Percentiles rank a stretch among this genome's conserved stretches.
phyloP scores from a whole-genome alignment of 2,329 filamentous ascomycete species.

The Dactylella cylindrospora region DNA sequence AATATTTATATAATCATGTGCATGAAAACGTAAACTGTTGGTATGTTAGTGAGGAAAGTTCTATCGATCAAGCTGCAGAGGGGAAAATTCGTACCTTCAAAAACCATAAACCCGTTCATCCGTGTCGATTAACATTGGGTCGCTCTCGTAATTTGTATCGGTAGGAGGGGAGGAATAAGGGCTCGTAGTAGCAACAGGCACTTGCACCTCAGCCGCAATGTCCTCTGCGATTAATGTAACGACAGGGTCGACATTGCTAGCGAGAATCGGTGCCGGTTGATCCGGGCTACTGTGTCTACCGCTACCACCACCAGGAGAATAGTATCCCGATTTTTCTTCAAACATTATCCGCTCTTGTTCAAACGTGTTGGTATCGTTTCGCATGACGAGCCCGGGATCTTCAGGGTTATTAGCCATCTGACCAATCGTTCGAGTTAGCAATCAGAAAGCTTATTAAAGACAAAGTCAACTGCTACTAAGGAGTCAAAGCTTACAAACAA shows the following conservation, averaged over 20 bases:
- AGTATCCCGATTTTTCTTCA: conserved; percentile 40
- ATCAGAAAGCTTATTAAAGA: neutral
- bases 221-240: conserved; percentile 32
- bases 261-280: conserved; percentile 26
- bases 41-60: too few species aligned
- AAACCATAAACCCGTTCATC: conserved; percentile 19
- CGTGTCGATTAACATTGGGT: conserved; percentile 16
- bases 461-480: neutral
- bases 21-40: too few species aligned
- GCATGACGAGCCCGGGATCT: conserved; percentile 37
- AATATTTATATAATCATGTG: too few species aligned
- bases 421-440: neutral
- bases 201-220: conserved; percentile 39
- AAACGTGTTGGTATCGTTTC: conserved; percentile 42
- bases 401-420: conserved; percentile 41
- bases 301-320: conserved; percentile 16
- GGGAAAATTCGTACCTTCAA: neutral
- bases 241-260: conserved; percentile 37
- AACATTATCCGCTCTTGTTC: conserved; percentile 34
- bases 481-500: conserved; percentile 31
- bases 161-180: conserved; percentile 41
- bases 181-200: conserved; percentile 25
- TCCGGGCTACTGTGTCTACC: conserved; percentile 20
- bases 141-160: conserved; percentile 14
- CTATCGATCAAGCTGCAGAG: too few species aligned